Base-by-base conservation (phyloP, 805 yeast species). In the Nakazawaea wyomingensis region DNA sequence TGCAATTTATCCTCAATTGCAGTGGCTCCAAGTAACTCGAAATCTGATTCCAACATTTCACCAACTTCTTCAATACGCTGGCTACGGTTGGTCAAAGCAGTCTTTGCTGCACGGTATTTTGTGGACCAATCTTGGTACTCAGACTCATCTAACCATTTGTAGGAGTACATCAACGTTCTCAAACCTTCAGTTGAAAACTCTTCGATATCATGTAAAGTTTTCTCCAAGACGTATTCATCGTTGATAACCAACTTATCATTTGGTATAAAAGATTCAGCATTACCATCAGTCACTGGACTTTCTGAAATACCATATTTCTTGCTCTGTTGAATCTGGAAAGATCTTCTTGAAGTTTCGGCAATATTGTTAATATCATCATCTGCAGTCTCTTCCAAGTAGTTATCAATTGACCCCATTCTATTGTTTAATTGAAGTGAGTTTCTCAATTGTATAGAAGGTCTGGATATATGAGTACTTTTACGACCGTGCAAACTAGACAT, bases 1-100 rank as follows among this genome's bases (percentile, higher is more conserved):
- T 93, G 99, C 31, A 93, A 70, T 57, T 91, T 93, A 58, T 93
- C 99, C 59, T 93, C 99, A 48, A 93, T 93, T 0, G 98, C 99
- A 4, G 97, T 89, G 3, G 96, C 96, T 4, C 99, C 99, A 7
- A 82, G 60, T 6, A 93, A 64, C 43, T 73, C 80, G 30, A 91
- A 65, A n/a, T 73, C 71, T 9, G 59, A 62, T 61, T 93, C 99
- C 43, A 93, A 67, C 39, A 68, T 59, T 37, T 74, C 84, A 17
- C 97, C 98, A 3, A 80, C 77, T 21, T 65, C 67, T 49, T 85
- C 95, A 34, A 90, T 77, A 50, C 78, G 69, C 36, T 66, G 62
- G 4, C 80, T 70, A 38, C 99, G 76, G 50, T 88, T 75, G 1
- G 64, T 71, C 34, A 91, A 63, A 1, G 96, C 76, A 0, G 89